Evolutionary conservation across 805 yeast species (phyloP).

Genomic region (Saccharomycopsis fibuligera): DNA sequence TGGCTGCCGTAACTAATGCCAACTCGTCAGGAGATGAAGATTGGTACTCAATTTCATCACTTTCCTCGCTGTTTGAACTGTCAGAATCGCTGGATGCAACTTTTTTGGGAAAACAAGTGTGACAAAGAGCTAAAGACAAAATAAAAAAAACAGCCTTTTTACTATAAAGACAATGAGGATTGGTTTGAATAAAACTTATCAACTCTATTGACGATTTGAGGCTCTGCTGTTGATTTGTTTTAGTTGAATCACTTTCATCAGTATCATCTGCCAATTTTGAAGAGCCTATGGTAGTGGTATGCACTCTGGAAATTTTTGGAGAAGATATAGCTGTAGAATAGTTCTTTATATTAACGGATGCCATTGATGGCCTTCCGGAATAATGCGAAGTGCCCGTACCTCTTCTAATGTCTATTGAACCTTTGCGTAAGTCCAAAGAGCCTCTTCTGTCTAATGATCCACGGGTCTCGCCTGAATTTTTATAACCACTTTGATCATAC

Average conservation of each 20-base stretch:
- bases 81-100: constrained; percentile 17
- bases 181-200: constrained; percentile 58
- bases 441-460: neutral
- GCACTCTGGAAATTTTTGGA: neutral
- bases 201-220: constrained; percentile 52
- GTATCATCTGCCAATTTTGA: neutral
- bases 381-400: constrained; percentile 35
- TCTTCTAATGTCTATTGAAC: constrained; percentile 35
- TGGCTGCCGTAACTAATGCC: constrained; percentile 89
- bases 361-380: constrained; percentile 54
- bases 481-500: neutral
- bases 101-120: constrained; percentile 76
- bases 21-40: constrained; percentile 96
- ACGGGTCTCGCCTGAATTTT: neutral
- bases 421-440: constrained; percentile 33
- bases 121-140: constrained; percentile 79
- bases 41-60: constrained; percentile 62
- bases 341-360: constrained; percentile 30
- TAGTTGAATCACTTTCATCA: too few relatives aligned
- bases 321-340: neutral
- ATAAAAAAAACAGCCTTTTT: constrained; percentile 73
- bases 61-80: constrained; percentile 21
- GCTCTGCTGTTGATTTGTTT: too few relatives aligned
- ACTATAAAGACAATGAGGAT: constrained; percentile 68
- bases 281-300: neutral